These are phyloP conservation scores for Nakaseomyces uthaithaninus DNA, from an alignment of 1,139 yeast genomes.

Conservation along the genomic window DNA sequence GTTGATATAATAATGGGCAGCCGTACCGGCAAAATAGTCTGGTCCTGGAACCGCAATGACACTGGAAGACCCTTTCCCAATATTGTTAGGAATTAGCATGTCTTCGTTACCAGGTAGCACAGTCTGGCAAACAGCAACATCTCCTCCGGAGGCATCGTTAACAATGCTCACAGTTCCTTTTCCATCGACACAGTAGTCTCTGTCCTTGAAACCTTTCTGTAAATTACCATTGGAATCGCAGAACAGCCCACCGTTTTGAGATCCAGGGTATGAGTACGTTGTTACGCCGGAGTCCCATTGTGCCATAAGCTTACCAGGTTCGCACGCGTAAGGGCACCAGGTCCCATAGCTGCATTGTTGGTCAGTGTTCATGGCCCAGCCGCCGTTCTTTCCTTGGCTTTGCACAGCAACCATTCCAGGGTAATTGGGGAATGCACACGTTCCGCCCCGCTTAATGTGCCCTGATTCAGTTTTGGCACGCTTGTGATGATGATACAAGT, in stretches of 20 bases:
- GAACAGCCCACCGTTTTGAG: conserved; percentile 73
- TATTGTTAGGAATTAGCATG: conserved; percentile 78
- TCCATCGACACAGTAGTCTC: conserved; percentile 67
- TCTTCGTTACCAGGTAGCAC: conserved; percentile 91
- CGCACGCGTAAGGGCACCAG: conserved; percentile 85
- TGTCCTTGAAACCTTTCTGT: conserved; percentile 51
- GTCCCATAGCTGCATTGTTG: conserved; percentile 63
- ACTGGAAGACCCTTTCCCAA: conserved; percentile 39
- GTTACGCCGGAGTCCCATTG: conserved; percentile 66
- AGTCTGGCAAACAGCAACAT: conserved; percentile 84
- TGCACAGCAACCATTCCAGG: conserved; percentile 64
- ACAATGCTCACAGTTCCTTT: conserved; percentile 59
- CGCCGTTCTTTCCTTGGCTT: conserved; percentile 50
- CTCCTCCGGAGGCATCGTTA: conserved; percentile 42
- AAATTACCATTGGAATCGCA: conserved; percentile 65
- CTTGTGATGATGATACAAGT: conserved; percentile 1
- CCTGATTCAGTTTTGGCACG: neutral
- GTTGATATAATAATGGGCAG: conserved; percentile 81
- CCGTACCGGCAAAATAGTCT: conserved; percentile 63
- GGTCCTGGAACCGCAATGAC: conserved; percentile 79
- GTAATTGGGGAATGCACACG: conserved; percentile 60
- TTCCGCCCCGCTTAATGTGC: conserved; percentile 31
- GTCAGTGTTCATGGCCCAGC: conserved; percentile 85
- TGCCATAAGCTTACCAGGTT: conserved; percentile 73
- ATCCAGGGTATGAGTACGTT: conserved; percentile 55